Conservation (phyloP, 345 rosid species). For the Citrus australasica region DNA sequence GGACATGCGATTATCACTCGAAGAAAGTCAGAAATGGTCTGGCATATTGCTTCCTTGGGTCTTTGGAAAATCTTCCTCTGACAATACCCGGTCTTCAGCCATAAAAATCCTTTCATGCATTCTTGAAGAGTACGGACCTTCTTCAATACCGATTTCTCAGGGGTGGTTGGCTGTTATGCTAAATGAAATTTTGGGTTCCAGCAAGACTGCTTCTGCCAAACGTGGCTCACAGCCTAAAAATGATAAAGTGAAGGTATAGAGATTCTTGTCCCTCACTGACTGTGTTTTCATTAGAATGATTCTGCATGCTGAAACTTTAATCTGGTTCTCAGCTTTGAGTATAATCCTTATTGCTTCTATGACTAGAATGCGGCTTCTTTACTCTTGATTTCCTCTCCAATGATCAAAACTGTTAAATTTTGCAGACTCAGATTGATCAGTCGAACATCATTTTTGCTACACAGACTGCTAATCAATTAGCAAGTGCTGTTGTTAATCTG, state of each 20-base stretch:
- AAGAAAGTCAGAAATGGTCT: slow-evolving; percentile 95
- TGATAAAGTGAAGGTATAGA: slow-evolving; percentile 63
- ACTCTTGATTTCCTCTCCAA: not conserved
- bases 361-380: slow-evolving; percentile 12
- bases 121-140: slow-evolving; percentile 78
- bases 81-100: slow-evolving; percentile 62
- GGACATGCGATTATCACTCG: slow-evolving; percentile 66
- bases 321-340: not conserved
- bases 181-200: slow-evolving; percentile 53
- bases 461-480: slow-evolving; percentile 69
- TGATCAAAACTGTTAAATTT: slow-evolving; percentile 23
- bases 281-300: slow-evolving; percentile 3
- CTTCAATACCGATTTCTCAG: slow-evolving; percentile 78
- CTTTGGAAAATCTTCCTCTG: slow-evolving; percentile 59
- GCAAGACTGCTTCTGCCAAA: slow-evolving; percentile 52
- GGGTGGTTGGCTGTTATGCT: slow-evolving; percentile 88
- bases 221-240: slow-evolving; percentile 53
- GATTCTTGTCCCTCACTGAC: slow-evolving; percentile 8
- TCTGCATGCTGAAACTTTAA: slow-evolving; percentile 7
- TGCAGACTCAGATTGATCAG: slow-evolving; percentile 74
- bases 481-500: slow-evolving; percentile 76
- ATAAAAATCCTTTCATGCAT: slow-evolving; percentile 72
- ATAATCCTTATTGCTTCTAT: not conserved
- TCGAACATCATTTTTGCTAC: slow-evolving; percentile 59
- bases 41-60: slow-evolving; percentile 82